phyloP scores from a whole-genome alignment of 2,329 filamentous ascomycete species.

The Akanthomyces lecanii region DNA sequence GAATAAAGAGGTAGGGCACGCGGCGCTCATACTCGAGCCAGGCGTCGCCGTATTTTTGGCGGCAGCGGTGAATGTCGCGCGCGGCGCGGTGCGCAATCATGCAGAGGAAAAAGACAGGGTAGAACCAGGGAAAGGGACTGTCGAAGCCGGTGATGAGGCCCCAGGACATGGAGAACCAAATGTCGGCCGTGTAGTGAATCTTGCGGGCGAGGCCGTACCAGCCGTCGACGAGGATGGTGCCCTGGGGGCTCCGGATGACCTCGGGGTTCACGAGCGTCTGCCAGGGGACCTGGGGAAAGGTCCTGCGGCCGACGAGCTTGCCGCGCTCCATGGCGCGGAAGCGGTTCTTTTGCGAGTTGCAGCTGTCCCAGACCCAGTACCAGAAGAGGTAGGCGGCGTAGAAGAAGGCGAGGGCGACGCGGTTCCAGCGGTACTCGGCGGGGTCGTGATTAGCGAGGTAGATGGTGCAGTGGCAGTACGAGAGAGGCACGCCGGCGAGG shows the following conservation, averaged over 20 bases:
- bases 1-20: conserved; percentile 83
- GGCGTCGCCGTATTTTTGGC: conserved; percentile 73
- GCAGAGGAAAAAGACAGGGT: conserved; percentile 72
- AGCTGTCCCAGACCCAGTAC: conserved; percentile 91
- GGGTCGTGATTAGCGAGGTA: conserved; percentile 83
- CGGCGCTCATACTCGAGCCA: conserved; percentile 76
- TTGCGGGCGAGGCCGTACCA: conserved; percentile 77
- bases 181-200: conserved; percentile 48
- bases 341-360: conserved; percentile 90
- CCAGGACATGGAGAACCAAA: conserved; percentile 47
- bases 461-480: conserved; percentile 90
- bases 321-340: conserved; percentile 80
- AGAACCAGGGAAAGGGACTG: conserved; percentile 88
- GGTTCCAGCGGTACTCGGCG: conserved; percentile 72
- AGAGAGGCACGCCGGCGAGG: conserved; percentile 82
- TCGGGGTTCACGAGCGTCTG: conserved; percentile 44
- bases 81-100: conserved; percentile 80
- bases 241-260: conserved; percentile 63
- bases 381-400: conserved; percentile 72
- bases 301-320: conserved; percentile 63
- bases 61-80: conserved; percentile 74
- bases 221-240: conserved; percentile 75
- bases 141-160: conserved; percentile 49
- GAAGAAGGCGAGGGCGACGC: conserved; percentile 59
- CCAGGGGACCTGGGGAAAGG: conserved; percentile 90